Evolutionary conservation across 192 early-diverging fungal genomes (phyloP), one percentile per base, ranked within the genome.

Genomic region (Phlyctochytrium bullatum): DNA sequence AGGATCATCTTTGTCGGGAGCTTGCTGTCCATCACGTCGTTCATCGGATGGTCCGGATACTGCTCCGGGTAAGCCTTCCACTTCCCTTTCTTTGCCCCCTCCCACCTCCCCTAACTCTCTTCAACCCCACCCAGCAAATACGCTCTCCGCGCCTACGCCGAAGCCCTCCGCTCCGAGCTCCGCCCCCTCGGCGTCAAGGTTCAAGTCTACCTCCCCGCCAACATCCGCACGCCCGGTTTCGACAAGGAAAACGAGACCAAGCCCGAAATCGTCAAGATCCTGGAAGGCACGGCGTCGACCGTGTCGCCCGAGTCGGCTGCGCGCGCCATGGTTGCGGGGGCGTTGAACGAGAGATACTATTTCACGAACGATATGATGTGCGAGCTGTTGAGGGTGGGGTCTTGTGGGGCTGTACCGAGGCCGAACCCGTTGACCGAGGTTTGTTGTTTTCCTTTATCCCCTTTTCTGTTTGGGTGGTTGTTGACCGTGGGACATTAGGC

Each of bases 201-300:
- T 16, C 79, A 80, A 34, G 34, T 73, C 10, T 77, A 67, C 57
- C 64, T 74, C 33, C 79, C 79, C 3, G 77, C 75, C 34, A 80
- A 78, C 72, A 83, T 83, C 34, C 75, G 72, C 72, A 77, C 82
- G 30, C 76, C 76, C 17, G 78, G 82, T 1, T 79, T 70, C 35
- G 78, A 61, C 27, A 63, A 68, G 24, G 82, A 83, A 65, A 72
- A 74, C 40, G 66, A 75, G 62, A 75, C 73, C 29, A 83, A 83
- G 61, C 82, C 82, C 27, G 66, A 64, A 33, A 66, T 83, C 25
- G 79, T 75, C 17, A 66, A 63, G 28, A 23, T 64, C 32, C 73
- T 83, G 52, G 82, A 83, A 65, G 78, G 76, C 60, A 34, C 59
- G 16, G 69, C 62, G 27, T 52, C 28, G 23, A 69, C 73, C 20